phyloP scores from a whole-genome alignment of 768 basidiomycete species.

The Suillus luteus region DNA sequence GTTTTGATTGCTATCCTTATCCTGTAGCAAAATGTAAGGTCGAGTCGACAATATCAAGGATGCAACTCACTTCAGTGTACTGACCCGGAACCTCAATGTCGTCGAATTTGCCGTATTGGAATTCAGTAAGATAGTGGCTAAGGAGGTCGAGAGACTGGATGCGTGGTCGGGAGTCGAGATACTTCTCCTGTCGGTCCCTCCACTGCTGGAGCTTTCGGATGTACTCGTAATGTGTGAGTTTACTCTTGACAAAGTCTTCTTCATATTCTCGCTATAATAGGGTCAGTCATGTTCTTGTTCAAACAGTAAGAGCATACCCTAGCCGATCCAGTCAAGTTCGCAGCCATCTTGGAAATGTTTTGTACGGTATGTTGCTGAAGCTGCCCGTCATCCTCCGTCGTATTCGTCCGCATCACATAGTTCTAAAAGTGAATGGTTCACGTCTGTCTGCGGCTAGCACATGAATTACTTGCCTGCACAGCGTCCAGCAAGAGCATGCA shows the following conservation, averaged over 20 bases:
- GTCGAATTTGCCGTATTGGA: slow-evolving; percentile 96
- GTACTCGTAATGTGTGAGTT: slow-evolving; percentile 83
- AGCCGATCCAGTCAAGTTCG: slow-evolving; percentile 56
- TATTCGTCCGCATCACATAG: slow-evolving; percentile 66
- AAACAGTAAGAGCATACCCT: slow-evolving; percentile 45
- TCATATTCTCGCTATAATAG: slow-evolving; percentile 78
- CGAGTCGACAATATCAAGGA: neutral
- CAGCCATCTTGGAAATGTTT: slow-evolving; percentile 60
- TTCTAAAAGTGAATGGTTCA: slow-evolving; percentile 43
- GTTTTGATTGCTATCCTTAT: slow-evolving; percentile 91
- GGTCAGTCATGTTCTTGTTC: slow-evolving; percentile 5
- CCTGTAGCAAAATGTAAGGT: slow-evolving; percentile 49
- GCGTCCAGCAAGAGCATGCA: slow-evolving; percentile 88
- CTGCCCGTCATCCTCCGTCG: slow-evolving; percentile 67
- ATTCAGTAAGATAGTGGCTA: slow-evolving; percentile 94
- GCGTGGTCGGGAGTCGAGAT: slow-evolving; percentile 81
- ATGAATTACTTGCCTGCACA: slow-evolving; percentile 57
- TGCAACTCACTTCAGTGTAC: slow-evolving; percentile 81
- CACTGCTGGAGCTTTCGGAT: slow-evolving; percentile 88
- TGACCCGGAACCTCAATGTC: slow-evolving; percentile 99
- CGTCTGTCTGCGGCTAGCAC: neutral
- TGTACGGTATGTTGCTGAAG: slow-evolving; percentile 54
- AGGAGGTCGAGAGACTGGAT: slow-evolving; percentile 82
- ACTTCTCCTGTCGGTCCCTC: slow-evolving; percentile 87
- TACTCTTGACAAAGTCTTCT: slow-evolving; percentile 82